A percentile compares a stretch with the other conserved stretches of the same genome.
Conservation (phyloP, 1,284 basidiomycete species). For the Rhodotorula sp. region DNA sequence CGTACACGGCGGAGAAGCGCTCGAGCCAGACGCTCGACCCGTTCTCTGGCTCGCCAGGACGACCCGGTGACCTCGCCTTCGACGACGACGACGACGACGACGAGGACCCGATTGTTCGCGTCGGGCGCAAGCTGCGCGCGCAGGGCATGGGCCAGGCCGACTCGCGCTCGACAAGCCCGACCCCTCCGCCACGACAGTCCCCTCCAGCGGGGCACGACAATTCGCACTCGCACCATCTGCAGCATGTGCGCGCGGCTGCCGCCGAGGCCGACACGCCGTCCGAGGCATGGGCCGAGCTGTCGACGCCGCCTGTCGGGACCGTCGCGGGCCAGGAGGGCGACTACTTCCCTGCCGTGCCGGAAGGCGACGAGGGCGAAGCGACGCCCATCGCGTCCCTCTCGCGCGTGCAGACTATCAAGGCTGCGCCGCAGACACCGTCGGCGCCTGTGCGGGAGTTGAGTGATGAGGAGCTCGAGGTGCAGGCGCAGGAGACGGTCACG, state of each 20-base stretch:
- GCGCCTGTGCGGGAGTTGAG: not conserved
- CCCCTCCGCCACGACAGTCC: not conserved
- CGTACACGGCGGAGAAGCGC: constrained; percentile 34
- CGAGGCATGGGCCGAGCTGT: constrained; percentile 16
- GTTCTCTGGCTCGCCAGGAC: not conserved
- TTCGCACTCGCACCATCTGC: constrained; percentile 18
- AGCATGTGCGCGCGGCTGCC: constrained; percentile 19
- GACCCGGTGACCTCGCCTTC: constrained; percentile 39
- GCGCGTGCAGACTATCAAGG: not conserved
- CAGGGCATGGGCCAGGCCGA: constrained; percentile 18
- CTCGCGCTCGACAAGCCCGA: not conserved
- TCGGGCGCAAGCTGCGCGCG: constrained; percentile 39
- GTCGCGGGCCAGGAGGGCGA: not conserved
- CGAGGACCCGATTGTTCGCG: constrained; percentile 14
- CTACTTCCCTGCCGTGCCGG: constrained; percentile 16
- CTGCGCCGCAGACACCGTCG: constrained; percentile 49
- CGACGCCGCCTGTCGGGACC: constrained; percentile 11
- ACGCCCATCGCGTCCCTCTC: not conserved
- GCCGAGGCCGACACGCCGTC: constrained; percentile 19
- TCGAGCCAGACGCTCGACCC: constrained; percentile 10
- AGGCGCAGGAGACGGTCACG: constrained; percentile 59
- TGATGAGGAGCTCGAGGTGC: constrained; percentile 4
- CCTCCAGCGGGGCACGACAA: not conserved
- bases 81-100: constrained; percentile 40
- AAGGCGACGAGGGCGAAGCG: constrained; percentile 12